These are phyloP conservation scores for Mycena sanguinolenta DNA, from an alignment of 768 basidiomycete genomes.

Conservation along the genomic window DNA sequence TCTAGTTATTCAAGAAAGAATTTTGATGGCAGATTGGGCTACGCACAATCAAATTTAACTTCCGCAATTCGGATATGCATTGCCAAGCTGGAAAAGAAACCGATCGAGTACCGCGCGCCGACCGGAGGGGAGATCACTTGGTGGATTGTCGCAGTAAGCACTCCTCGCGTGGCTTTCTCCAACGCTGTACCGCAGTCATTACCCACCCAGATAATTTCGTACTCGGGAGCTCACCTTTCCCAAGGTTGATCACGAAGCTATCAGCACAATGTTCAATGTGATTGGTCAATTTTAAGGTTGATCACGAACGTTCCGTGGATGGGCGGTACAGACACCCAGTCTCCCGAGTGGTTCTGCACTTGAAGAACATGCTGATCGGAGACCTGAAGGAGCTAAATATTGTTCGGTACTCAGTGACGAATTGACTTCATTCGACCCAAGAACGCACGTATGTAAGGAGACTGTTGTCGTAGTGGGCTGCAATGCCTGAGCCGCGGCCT, in stretches of 20 bases:
- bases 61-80: constrained; percentile 57
- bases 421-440: too few relatives aligned
- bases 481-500: not conserved
- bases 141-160: not conserved
- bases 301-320: constrained; percentile 68
- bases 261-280: too few relatives aligned
- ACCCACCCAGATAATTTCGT: constrained; percentile 35
- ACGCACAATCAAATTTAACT: constrained; percentile 4
- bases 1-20: not conserved
- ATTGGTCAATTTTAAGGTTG: too few relatives aligned
- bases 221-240: constrained; percentile 53
- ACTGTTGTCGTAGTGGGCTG: not conserved
- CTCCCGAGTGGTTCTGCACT: constrained; percentile 67
- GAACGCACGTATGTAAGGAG: constrained; percentile 12
- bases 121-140: constrained; percentile 46
- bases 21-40: not conserved
- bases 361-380: constrained; percentile 69
- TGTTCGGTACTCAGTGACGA: too few relatives aligned
- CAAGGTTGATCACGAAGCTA: constrained; percentile 71
- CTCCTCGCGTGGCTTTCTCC: not conserved
- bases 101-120: constrained; percentile 67
- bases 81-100: constrained; percentile 69
- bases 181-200: not conserved
- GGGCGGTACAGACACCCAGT: constrained; percentile 70
- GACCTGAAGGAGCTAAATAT: constrained; percentile 61